These are phyloP conservation scores for Chloranthus sessilifolius DNA, from an alignment of 164 flowering plant genomes.

Conservation along the genomic window DNA sequence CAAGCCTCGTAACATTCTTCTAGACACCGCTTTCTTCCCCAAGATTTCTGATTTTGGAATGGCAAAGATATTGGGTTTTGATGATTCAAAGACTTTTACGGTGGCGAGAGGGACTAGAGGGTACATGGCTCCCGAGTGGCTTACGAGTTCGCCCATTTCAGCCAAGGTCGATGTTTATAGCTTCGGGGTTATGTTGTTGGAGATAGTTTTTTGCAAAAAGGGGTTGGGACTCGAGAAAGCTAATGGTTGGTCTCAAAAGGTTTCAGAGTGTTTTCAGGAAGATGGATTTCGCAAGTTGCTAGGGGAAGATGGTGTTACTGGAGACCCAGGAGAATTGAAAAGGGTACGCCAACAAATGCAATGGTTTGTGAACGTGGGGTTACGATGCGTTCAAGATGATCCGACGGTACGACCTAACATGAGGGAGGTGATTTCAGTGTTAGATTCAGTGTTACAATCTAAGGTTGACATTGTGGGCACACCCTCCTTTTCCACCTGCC, in stretches of 20 bases:
- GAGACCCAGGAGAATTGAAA: too few species aligned
- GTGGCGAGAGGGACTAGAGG: constrained; percentile 97
- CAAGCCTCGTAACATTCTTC: constrained; percentile 85
- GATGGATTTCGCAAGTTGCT: constrained; percentile 14
- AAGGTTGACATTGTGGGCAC: too few species aligned
- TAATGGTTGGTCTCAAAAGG: too few species aligned
- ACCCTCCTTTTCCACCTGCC: too few species aligned
- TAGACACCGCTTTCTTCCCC: constrained; percentile 58
- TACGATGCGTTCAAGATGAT: constrained; percentile 90
- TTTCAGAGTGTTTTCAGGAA: too few species aligned
- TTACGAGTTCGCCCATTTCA: constrained; percentile 77
- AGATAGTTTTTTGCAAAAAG: constrained; percentile 78
- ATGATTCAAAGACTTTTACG: constrained; percentile 70
- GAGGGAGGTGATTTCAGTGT: constrained; percentile 73
- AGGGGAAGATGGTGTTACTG: constrained; percentile 57
- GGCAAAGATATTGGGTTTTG: constrained; percentile 66
- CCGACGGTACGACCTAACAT: constrained; percentile 72
- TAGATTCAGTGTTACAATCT: too few species aligned
- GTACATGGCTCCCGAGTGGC: constrained; percentile 96
- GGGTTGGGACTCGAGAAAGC: constrained; percentile 12
- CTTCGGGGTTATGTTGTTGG: constrained; percentile 88
- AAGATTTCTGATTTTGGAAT: constrained; percentile 92
- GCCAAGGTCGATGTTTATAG: constrained; percentile 94
- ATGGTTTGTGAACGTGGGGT: constrained; percentile 68
- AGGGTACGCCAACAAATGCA: constrained; percentile 61